phyloP scores from a whole-genome alignment of 1,139 yeast species.

The Blastobotrys illinoisensis region DNA sequence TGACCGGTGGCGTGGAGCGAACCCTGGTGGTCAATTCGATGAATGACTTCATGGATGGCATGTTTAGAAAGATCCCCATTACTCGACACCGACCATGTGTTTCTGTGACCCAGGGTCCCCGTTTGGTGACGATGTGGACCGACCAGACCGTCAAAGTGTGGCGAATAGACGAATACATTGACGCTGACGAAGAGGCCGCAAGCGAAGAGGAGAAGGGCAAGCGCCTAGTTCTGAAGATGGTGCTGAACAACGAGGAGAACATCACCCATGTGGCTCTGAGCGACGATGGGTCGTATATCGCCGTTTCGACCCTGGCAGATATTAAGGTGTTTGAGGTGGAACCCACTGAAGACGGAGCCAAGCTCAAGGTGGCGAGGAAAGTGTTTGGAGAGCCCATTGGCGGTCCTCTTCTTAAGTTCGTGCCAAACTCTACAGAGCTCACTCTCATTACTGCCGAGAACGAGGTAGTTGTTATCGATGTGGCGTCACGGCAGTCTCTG shows the following conservation, averaged over 20 bases:
- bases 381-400: conserved; percentile 41
- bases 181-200: conserved; percentile 27
- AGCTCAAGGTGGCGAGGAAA: conserved; percentile 6
- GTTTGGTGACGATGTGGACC: conserved; percentile 69
- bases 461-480: conserved; percentile 49
- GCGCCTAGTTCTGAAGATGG: conserved; percentile 59
- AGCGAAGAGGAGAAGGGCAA: conserved; percentile 32
- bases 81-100: conserved; percentile 56
- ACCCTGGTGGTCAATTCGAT: conserved; percentile 68
- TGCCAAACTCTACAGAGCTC: conserved; percentile 36
- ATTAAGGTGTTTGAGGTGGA: conserved; percentile 65
- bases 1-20: conserved; percentile 89
- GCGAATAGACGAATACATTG: conserved; percentile 42
- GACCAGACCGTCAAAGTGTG: conserved; percentile 80
- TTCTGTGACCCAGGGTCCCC: conserved; percentile 42
- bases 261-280: conserved; percentile 68
- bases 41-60: conserved; percentile 64
- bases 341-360: conserved; percentile 12
- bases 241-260: conserved; percentile 73
- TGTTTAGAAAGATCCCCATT: conserved; percentile 63
- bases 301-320: conserved; percentile 64
- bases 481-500: conserved; percentile 26
- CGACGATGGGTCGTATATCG: conserved; percentile 57
- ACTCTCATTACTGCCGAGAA: conserved; percentile 59
- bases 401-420: conserved; percentile 44